Conservation (phyloP, 768 basidiomycete species). For the Naematelia aurantialba region DNA sequence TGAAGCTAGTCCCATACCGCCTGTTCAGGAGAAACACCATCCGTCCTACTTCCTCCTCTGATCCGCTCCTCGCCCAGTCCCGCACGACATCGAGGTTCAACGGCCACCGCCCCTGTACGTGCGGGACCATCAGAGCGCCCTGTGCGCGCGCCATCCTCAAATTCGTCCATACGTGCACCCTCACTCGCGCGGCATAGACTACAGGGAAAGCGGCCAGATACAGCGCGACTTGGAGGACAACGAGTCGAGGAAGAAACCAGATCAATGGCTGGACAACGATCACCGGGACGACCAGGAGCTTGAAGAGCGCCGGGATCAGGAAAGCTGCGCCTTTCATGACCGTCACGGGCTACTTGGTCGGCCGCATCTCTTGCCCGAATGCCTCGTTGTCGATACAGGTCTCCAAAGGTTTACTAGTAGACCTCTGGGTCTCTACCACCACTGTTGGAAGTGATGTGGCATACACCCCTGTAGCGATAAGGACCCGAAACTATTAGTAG, state of each 20-base stretch:
- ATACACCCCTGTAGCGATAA: no score
- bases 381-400: no score
- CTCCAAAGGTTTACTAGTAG: no score
- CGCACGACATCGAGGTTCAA: constrained; percentile 42
- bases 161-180: constrained; percentile 4
- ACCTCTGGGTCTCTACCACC: no score
- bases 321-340: constrained; percentile 4
- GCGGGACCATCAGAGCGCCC: constrained; percentile 25
- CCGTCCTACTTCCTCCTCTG: constrained; percentile 42
- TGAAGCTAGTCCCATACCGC: constrained; percentile 36
- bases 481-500: no score
- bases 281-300: constrained; percentile 24
- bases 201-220: constrained; percentile 26
- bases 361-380: no score
- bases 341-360: no score
- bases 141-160: constrained; percentile 7
- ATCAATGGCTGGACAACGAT: constrained; percentile 3
- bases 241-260: neutral
- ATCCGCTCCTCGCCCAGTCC: constrained; percentile 38
- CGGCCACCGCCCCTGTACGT: constrained; percentile 35
- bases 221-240: neutral
- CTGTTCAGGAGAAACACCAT: constrained; percentile 38
- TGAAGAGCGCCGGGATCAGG: constrained; percentile 26
- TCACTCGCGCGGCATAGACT: constrained; percentile 16
- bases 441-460: no score